These are phyloP conservation scores for Candida ovalis DNA, from an alignment of 805 yeast genomes.

Conservation along the genomic window DNA sequence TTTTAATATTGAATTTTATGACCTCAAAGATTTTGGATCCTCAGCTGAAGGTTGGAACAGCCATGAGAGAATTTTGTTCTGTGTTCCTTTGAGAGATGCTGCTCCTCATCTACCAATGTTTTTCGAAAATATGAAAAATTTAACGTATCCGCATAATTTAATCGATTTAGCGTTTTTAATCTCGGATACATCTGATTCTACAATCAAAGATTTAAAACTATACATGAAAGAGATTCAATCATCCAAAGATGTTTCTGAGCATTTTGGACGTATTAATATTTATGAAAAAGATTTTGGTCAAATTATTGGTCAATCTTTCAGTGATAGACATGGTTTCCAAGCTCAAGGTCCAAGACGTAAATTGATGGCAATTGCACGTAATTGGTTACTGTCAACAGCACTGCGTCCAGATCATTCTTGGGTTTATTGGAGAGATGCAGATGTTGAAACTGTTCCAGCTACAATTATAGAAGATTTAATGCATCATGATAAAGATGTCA, in stretches of 20 bases:
- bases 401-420: slow-evolving; percentile 85
- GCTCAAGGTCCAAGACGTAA: slow-evolving; percentile 94
- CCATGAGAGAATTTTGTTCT: slow-evolving; percentile 73
- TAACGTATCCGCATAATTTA: slow-evolving; percentile 83
- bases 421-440: slow-evolving; percentile 97
- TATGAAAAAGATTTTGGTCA: slow-evolving; percentile 91
- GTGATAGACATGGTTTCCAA: slow-evolving; percentile 88
- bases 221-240: slow-evolving; percentile 62
- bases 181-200: slow-evolving; percentile 84
- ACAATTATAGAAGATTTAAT: slow-evolving; percentile 86
- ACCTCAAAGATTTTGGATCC: slow-evolving; percentile 56
- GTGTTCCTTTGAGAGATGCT: slow-evolving; percentile 92
- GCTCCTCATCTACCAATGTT: slow-evolving; percentile 87
- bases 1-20: slow-evolving; percentile 62
- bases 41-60: slow-evolving; percentile 70
- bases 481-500: slow-evolving; percentile 87
- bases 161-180: slow-evolving; percentile 83
- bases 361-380: slow-evolving; percentile 90
- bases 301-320: slow-evolving; percentile 82
- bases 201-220: slow-evolving; percentile 62
- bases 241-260: slow-evolving; percentile 51
- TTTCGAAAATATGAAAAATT: slow-evolving; percentile 71
- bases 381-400: slow-evolving; percentile 84
- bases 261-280: slow-evolving; percentile 80
- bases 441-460: slow-evolving; percentile 85